These are phyloP conservation scores for Massarina eburnea DNA, from an alignment of 2,329 filamentous ascomycete genomes.

Conservation along the genomic window DNA sequence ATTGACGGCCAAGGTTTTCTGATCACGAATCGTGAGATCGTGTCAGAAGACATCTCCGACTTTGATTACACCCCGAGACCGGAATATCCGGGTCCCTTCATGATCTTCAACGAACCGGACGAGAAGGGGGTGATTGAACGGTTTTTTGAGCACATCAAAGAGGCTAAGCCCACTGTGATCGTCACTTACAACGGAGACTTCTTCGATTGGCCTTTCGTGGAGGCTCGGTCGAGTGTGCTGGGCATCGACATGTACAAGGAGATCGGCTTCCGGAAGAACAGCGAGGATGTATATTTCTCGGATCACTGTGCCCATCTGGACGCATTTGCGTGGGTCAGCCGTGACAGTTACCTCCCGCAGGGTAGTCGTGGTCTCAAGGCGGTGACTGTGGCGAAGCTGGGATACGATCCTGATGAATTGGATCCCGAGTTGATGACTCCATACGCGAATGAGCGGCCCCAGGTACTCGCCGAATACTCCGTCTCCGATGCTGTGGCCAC, in stretches of 20 bases:
- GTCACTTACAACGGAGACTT: constrained; percentile 99
- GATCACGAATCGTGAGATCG: constrained; percentile 96
- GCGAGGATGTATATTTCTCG: constrained; percentile 93
- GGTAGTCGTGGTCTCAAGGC: constrained; percentile 96
- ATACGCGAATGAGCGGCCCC: constrained; percentile 83
- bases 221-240: constrained; percentile 86
- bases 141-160: constrained; percentile 95
- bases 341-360: constrained; percentile 96
- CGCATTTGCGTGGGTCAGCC: constrained; percentile 98
- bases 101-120: constrained; percentile 97
- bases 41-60: constrained; percentile 94
- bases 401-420: constrained; percentile 96
- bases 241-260: constrained; percentile 99
- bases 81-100: constrained; percentile 92
- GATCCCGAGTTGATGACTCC: constrained; percentile 98
- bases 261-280: constrained; percentile 94
- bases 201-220: constrained; percentile 99
- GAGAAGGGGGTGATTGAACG: constrained; percentile 85
- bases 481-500: constrained; percentile 98
- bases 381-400: constrained; percentile 95
- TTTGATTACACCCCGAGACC: constrained; percentile 98
- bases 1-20: constrained; percentile 97
- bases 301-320: constrained; percentile 98
- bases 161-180: constrained; percentile 91
- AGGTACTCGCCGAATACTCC: constrained; percentile 95